These are phyloP conservation scores for Yamadazyma kitorensis DNA, from an alignment of 805 yeast genomes.

Conservation along the genomic window DNA sequence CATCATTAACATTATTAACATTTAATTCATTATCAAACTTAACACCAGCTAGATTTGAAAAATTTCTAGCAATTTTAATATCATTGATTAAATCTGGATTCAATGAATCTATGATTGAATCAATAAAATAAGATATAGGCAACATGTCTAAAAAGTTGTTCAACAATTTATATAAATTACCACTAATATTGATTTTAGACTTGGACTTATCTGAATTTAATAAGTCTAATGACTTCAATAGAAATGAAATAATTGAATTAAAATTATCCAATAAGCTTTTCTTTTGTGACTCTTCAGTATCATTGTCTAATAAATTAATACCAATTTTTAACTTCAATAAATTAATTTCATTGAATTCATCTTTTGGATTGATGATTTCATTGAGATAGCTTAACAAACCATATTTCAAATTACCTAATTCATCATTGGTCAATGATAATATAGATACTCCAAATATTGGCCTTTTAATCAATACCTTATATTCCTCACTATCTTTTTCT, in stretches of 20 bases:
- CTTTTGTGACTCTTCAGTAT: constrained; percentile 26
- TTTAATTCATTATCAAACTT: constrained; percentile 69
- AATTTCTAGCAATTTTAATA: constrained; percentile 54
- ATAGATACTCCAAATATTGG: constrained; percentile 64
- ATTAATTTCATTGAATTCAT: constrained; percentile 23
- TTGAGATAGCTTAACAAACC: constrained; percentile 57
- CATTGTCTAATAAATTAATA: constrained; percentile 45
- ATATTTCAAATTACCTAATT: constrained; percentile 46
- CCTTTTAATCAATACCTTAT: constrained; percentile 43
- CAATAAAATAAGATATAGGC: constrained; percentile 72
- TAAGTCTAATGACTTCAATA: constrained; percentile 37
- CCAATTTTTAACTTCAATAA: constrained; percentile 51
- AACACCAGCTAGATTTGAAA: constrained; percentile 58
- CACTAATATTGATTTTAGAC: constrained; percentile 8
- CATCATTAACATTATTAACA: constrained; percentile 39
- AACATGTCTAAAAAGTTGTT: constrained; percentile 63
- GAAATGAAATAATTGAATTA: constrained; percentile 31
- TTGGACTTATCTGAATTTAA: constrained; percentile 15
- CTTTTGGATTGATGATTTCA: constrained; percentile 32
- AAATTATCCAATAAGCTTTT: constrained; percentile 30
- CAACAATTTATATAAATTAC: constrained; percentile 39
- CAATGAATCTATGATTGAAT: constrained; percentile 49
- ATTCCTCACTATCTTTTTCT: constrained; percentile 36
- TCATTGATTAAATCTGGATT: constrained; percentile 26
- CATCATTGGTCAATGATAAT: constrained; percentile 47